Evolutionary conservation across 768 basidiomycete genomes (phyloP).

Genomic region (Serpula lacrymans): DNA sequence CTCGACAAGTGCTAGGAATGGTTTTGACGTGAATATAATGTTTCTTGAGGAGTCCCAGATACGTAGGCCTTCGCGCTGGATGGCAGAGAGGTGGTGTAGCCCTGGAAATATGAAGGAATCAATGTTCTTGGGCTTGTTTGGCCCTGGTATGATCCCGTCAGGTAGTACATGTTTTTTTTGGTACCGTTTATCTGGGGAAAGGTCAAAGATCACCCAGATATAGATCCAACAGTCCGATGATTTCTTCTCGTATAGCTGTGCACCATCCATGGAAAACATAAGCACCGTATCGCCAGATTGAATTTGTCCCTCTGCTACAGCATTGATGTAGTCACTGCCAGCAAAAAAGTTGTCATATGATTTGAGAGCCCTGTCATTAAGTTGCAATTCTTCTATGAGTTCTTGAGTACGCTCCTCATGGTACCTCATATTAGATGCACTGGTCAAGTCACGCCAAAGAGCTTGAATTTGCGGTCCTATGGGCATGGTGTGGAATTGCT

Average conservation of each 20-base stretch:
- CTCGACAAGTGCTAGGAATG: constrained; percentile 20
- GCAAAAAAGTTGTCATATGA: constrained; percentile 26
- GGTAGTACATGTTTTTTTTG: constrained; percentile 27
- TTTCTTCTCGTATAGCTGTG: too few species aligned
- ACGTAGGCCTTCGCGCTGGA: too few species aligned
- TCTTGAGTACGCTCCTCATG: constrained; percentile 7
- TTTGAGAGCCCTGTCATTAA: constrained; percentile 5
- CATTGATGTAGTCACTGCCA: constrained; percentile 26
- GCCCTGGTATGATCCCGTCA: constrained; percentile 28
- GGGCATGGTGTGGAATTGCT: constrained; percentile 32
- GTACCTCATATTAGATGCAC: constrained; percentile 25
- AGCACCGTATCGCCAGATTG: too few species aligned
- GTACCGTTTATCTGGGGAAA: constrained; percentile 28
- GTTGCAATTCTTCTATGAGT: constrained; percentile 18
- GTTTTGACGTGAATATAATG: constrained; percentile 9
- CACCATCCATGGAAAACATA: too few species aligned
- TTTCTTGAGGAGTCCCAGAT: constrained; percentile 26
- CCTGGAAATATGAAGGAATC: too few species aligned
- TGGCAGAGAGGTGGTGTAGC: too few species aligned
- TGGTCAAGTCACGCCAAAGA: constrained; percentile 17
- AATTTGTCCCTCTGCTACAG: constrained; percentile 9
- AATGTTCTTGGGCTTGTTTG: constrained; percentile 27
- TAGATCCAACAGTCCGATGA: too few species aligned
- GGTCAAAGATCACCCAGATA: too few species aligned
- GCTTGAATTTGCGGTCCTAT: constrained; percentile 42